Conservation (phyloP, 768 basidiomycete species). For the Pulveroboletus frians region DNA sequence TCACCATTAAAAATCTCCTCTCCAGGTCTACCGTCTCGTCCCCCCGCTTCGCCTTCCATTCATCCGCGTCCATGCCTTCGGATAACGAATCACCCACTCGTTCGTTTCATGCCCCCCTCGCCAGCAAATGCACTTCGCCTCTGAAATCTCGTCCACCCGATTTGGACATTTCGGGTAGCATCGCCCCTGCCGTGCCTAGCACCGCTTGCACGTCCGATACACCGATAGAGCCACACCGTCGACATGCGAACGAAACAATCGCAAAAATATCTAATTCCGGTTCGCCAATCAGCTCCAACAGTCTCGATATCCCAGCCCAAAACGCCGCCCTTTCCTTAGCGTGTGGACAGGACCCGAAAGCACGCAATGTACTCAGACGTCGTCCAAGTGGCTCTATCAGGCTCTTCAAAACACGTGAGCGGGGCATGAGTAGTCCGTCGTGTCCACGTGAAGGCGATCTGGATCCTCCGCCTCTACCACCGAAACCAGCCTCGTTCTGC, state of each 20-base stretch:
- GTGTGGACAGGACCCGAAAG: slow-evolving; percentile 14
- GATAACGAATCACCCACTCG: slow-evolving; percentile 8
- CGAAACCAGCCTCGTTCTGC: not conserved
- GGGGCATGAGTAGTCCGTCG: slow-evolving; percentile 8
- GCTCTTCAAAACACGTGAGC: slow-evolving; percentile 11
- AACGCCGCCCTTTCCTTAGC: not conserved
- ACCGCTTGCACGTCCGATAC: not conserved
- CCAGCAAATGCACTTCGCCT: slow-evolving; percentile 12
- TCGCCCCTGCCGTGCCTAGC: slow-evolving; percentile 1
- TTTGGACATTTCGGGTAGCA: slow-evolving; percentile 16
- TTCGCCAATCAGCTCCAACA: slow-evolving; percentile 5
- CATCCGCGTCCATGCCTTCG: slow-evolving; percentile 4
- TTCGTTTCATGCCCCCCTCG: slow-evolving; percentile 5
- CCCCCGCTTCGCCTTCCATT: slow-evolving; percentile 20
- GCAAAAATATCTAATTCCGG: not conserved
- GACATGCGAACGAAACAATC: slow-evolving; percentile 14
- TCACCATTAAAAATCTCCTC: slow-evolving; percentile 35
- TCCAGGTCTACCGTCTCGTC: slow-evolving; percentile 28
- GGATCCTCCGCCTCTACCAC: not conserved
- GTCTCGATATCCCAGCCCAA: slow-evolving; percentile 4
- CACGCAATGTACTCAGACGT: slow-evolving; percentile 31
- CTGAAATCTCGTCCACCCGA: slow-evolving; percentile 23
- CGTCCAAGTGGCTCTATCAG: slow-evolving; percentile 27
- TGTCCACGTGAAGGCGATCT: not conserved
- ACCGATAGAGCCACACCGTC: slow-evolving; percentile 16